Percentiles rank a stretch among this genome's conserved stretches.
Evolutionary conservation across 345 rosid species (phyloP).

Genomic region (Rhizophora mangle): DNA sequence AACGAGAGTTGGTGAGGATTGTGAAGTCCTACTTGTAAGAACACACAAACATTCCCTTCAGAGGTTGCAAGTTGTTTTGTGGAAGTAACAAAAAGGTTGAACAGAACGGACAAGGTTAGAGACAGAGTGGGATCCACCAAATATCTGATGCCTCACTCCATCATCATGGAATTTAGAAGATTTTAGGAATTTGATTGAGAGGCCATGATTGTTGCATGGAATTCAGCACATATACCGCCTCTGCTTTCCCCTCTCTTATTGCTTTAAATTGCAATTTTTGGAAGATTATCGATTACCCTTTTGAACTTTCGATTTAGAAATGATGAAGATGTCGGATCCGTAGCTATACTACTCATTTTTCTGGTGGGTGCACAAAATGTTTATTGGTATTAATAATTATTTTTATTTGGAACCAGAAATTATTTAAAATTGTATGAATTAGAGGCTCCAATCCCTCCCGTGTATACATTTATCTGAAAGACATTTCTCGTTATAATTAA

Average conservation of each 20-base stretch:
- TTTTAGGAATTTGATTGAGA: constrained; percentile 57
- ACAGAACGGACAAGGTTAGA: constrained; percentile 22
- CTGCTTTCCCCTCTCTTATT: constrained; percentile 38
- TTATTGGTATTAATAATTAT: too few species aligned
- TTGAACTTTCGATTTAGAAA: constrained; percentile 38
- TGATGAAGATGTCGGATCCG: constrained; percentile 52
- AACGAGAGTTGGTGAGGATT: constrained; percentile 38
- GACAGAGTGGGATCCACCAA: constrained; percentile 53
- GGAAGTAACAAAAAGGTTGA: not conserved
- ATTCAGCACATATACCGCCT: constrained; percentile 49
- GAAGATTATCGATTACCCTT: constrained; percentile 40
- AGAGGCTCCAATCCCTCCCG: too few species aligned
- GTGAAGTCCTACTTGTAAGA: constrained; percentile 34
- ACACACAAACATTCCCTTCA: not conserved
- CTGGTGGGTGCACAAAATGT: not conserved
- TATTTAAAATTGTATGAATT: too few species aligned
- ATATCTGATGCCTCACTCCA: constrained; percentile 67
- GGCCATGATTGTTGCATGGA: constrained; percentile 92
- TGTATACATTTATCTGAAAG: too few species aligned
- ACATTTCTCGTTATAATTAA: too few species aligned
- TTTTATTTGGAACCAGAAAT: too few species aligned
- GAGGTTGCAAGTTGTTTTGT: not conserved
- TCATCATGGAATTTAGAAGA: constrained; percentile 66
- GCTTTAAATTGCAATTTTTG: constrained; percentile 41
- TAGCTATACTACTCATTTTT: constrained; percentile 7